phyloP scores from a whole-genome alignment of 1,284 basidiomycete species.

The Tylopilus sp. region DNA sequence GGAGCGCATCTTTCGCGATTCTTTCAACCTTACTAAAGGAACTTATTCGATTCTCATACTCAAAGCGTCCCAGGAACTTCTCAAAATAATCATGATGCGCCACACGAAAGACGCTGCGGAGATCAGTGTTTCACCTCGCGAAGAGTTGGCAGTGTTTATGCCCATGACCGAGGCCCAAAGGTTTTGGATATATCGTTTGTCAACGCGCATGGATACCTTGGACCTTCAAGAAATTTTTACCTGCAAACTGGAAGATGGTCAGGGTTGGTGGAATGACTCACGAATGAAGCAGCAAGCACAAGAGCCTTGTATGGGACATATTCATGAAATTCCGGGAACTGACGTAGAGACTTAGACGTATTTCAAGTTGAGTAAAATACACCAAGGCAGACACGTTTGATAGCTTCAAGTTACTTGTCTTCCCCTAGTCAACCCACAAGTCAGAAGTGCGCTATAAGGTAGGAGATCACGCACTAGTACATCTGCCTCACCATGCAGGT shows the following conservation, averaged over 20 bases:
- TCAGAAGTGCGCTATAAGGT: too few species aligned
- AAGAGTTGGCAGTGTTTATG: conserved; percentile 67
- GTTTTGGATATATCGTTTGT: conserved; percentile 70
- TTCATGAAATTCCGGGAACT: too few species aligned
- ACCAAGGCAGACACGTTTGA: too few species aligned
- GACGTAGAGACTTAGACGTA: too few species aligned
- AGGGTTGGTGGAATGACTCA: too few species aligned
- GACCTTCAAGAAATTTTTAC: conserved; percentile 62
- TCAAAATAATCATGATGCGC: conserved; percentile 67
- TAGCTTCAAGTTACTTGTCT: too few species aligned
- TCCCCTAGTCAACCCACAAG: too few species aligned
- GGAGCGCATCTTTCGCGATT: conserved; percentile 58
- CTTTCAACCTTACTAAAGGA: conserved; percentile 64
- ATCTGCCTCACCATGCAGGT: too few species aligned
- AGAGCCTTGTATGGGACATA: too few species aligned
- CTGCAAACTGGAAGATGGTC: conserved; percentile 43
- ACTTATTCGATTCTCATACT: conserved; percentile 63
- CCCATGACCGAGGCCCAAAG: conserved; percentile 69
- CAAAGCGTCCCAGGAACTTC: conserved; percentile 57
- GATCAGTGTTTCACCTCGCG: conserved; percentile 63
- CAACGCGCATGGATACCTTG: conserved; percentile 61
- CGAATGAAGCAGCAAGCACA: too few species aligned
- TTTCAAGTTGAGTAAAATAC: too few species aligned
- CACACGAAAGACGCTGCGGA: conserved; percentile 67
- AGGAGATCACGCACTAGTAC: too few species aligned